Evolutionary conservation across 177 flowering plant species (phyloP), one percentile per base, ranked within the genome.

Genomic region (Vitis hybrid): DNA sequence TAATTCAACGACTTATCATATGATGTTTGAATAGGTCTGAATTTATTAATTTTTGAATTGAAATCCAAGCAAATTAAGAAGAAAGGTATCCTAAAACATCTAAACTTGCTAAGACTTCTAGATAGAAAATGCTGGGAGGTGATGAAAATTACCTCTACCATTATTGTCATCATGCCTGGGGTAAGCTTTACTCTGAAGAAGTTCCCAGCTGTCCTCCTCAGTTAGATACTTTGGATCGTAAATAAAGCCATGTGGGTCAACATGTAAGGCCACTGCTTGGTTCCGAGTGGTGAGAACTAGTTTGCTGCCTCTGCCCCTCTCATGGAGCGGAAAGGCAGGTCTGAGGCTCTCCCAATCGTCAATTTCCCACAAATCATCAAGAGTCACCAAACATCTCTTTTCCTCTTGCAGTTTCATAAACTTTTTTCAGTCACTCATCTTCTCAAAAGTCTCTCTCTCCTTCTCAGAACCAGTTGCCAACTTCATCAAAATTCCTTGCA

Each of bases 361-460:
- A 1, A 3, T 50, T 1, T n/a, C 57, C 78, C 81, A 78, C 13
- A 69, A 51, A 22, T 78, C 82, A 64, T 79, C 82, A 31, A 79
- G 64, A 1, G 72, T 31, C 10, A 75, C 65, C 57, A 75, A 45
- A 22, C 62, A 76, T 16, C 21, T 70, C 48, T 64, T 76, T 50
- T 50, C 60, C 53, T 64, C 26, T 57, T 29, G 69, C 9, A 67
- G 15, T 13, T 13, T 56, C 21, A 18, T 21, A 60, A 8, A 78
- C 61, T 56, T 51, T 15, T 39, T 60, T 21, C 29, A 26, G 29
- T 26, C 29, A 3, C 29, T 26, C 29, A 3, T 26, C 29, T 26
- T 26, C 29, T 26, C 29, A 26, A 26, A 3, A 26, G 29, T 26
- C 5, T 66, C 22, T 10, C 59, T 62, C 31, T 60, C 19, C 15